Conservation (phyloP, 2,329 filamentous ascomycete species). For the Alternaria gansuensis region DNA sequence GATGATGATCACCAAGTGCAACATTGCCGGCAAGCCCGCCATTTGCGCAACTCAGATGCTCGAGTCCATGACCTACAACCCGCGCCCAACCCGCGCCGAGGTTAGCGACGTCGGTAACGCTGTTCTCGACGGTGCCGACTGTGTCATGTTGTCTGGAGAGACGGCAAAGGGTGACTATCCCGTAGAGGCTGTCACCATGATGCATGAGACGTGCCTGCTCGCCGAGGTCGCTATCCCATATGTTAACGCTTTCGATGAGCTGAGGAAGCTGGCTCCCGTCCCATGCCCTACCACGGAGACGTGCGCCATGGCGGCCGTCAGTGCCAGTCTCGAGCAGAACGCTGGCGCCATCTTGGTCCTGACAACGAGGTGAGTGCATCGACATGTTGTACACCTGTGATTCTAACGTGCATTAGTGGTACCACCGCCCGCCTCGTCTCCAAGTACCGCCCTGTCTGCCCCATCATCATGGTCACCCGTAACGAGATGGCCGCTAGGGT, state of each 20-base stretch:
- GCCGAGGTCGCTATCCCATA: conserved; percentile 98
- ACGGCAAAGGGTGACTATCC: conserved; percentile 98
- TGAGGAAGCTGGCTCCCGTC: conserved; percentile 81
- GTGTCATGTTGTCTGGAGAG: conserved; percentile 99
- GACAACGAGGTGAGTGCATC: conserved; percentile 75
- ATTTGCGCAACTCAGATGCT: conserved; percentile 99
- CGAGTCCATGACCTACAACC: conserved; percentile 99
- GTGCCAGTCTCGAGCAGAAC: conserved; percentile 93
- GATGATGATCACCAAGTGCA: conserved; percentile 99
- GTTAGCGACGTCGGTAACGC: conserved; percentile 99
- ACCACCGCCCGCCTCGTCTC: conserved; percentile 93
- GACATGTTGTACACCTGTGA: background rate
- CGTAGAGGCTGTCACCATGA: conserved; percentile 90
- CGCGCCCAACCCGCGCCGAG: conserved; percentile 95
- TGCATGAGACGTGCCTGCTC: conserved; percentile 97
- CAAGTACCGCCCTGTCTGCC: conserved; percentile 98
- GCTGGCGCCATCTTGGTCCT: conserved; percentile 95
- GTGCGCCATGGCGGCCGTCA: conserved; percentile 95
- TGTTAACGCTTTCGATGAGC: conserved; percentile 94
- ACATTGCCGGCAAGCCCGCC: conserved; percentile 97
- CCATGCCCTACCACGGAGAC: conserved; percentile 91
- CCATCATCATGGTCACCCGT: conserved; percentile 98
- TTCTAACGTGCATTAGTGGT: conserved; percentile 64
- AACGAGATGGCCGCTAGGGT: conserved; percentile 80
- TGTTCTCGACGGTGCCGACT: conserved; percentile 96